Evolutionary conservation across 176 grass and related monocot genomes (phyloP), one percentile per base, ranked within the genome.

Genomic region (Dactylis glomerata): DNA sequence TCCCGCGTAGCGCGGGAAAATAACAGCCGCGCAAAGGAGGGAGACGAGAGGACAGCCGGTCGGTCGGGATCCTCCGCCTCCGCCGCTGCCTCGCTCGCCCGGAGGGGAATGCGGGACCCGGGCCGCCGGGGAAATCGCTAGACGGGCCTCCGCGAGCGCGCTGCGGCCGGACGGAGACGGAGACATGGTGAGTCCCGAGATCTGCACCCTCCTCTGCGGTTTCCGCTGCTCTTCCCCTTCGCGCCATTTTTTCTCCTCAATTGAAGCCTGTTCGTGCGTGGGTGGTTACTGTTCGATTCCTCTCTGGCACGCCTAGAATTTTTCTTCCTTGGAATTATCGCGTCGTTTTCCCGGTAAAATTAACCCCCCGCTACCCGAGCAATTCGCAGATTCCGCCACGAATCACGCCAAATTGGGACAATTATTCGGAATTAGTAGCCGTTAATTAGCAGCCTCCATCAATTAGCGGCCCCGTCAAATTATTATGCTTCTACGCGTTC

Each of bases 41-140:
- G 5, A 2, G 65, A 10, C 20, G 34, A 50, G 47, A 50, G 47
- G 47, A 19, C 33, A 4, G 32, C 17, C 8, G 1, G 19, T 15
- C 0, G 38, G 73, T 47, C 27, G 66, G 45, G 75, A 80, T 67
- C 82, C 67, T n/a, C 81, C 76, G 7, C 76, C 44, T 9, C 62
- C 74, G 24, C 26, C 47, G 19, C 69, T n/a, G 71, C 78, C n/a
- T 2, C 13, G 26, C 66, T 1, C 17, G 75, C 32, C 36, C 51
- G 37, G 81, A 86, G 73, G 87, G 87, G 82, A 94, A 94, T 94
- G 92, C 82, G 85, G 87, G 42, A 70, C 84, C 68, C 30, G n/a
- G 11, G 49, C 36, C 84, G 75, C 27, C 67, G 46, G 1, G 47
- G 58, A 80, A 68, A 68, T 14, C 9, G 30, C 75, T 90, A 90